These are phyloP conservation scores for Rosa chinensis DNA, from an alignment of 306 rosid species.

Conservation along the genomic window DNA sequence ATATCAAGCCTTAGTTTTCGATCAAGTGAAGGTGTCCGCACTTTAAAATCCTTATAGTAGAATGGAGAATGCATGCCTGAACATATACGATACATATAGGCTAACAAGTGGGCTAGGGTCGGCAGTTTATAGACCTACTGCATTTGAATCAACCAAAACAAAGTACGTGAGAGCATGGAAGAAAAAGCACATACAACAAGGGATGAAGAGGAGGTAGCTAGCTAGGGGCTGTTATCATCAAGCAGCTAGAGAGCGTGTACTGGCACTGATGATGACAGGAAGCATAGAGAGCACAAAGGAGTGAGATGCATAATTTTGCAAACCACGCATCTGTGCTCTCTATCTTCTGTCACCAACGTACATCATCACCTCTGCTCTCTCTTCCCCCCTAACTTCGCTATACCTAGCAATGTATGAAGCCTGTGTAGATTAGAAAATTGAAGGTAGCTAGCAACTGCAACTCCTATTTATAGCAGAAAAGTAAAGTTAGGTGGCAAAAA, in stretches of 20 bases:
- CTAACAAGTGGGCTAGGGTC: too few relatives aligned
- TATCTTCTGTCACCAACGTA: constrained; percentile 1
- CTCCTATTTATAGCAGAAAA: neutral
- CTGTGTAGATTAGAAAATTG: neutral
- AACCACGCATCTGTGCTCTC: constrained; percentile 2
- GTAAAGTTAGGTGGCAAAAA: neutral
- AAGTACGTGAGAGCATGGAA: neutral
- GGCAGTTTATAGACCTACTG: too few relatives aligned
- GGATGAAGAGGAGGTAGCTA: neutral
- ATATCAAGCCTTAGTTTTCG: too few relatives aligned
- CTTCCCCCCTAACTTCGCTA: neutral
- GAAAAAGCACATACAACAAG: neutral
- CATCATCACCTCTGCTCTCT: neutral
- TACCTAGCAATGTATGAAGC: neutral
- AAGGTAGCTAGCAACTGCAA: neutral
- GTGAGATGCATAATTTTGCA: neutral
- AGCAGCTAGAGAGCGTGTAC: neutral
- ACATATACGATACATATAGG: too few relatives aligned
- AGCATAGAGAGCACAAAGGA: constrained; percentile 4
- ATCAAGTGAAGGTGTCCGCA: too few relatives aligned
- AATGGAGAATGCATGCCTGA: too few relatives aligned
- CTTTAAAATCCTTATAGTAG: too few relatives aligned
- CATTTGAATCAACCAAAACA: neutral
- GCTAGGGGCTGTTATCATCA: neutral
- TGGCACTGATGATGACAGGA: neutral